Base-by-base conservation (phyloP, 352 stramenopile species). In the Lagenidium giganteum region DNA sequence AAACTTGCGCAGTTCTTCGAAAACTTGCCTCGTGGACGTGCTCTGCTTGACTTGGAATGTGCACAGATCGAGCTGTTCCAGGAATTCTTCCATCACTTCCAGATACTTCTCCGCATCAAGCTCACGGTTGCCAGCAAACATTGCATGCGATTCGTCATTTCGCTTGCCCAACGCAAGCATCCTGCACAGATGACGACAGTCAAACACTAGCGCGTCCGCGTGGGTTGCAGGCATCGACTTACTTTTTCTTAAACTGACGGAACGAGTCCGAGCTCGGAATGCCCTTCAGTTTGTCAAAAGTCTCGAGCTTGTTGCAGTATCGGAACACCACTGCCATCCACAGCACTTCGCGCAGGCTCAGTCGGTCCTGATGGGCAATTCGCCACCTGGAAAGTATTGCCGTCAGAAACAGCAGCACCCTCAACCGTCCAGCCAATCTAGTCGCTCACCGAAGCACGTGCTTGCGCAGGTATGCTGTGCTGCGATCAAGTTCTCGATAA, bases 401-500 rank as follows among this genome's bases (percentile, higher is more conserved):
- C 16, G 28, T 3, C 33, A 31, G 4, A 14, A 4, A 5, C 37
- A 13, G 12, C 8, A 9, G 17, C 6, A 26, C 9, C 29, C 8
- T n/a, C n/a, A n/a, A n/a, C n/a, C n/a, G n/a, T n/a, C n/a, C n/a
- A n/a, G n/a, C n/a, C n/a, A n/a, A 22, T 8, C 5, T 4, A 43
- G 5, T 9, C 4, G 22, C 57, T 7, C 42, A 75, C 64, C 74
- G 67, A 36, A 92, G 45, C 29, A 85, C 76, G 47, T 83, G 69
- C 64, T 92, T 92, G 18, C 79, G 76, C 26, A 92, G 48, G 51
- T 87, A 92, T 14, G 79, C 74, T 14, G 79, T 89, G 44, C 74
- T 89, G 35, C 79, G 76, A 48, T 92, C 79, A 13, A 92, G 59
- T 49, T 89, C 76, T 14, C 79, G 79, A 57, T 92, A 92, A 17